Conservation (phyloP, 352 stramenopile species). For the Phytophthora fragariae region DNA sequence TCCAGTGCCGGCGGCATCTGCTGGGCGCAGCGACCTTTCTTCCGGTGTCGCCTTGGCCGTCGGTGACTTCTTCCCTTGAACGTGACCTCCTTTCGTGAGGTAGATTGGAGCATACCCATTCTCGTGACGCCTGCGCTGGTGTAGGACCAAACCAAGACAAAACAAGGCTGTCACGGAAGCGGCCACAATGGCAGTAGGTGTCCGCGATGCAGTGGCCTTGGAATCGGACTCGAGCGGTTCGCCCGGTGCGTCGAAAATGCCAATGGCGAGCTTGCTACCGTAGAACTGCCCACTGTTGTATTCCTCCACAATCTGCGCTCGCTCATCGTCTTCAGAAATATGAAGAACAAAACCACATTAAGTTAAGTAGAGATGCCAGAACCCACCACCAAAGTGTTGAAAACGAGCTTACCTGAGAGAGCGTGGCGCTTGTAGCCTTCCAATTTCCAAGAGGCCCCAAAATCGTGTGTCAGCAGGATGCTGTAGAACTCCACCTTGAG, state of each 20-base stretch:
- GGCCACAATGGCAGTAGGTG: constrained; percentile 47
- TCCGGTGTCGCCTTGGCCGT: constrained; percentile 33
- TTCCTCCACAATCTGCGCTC: constrained; percentile 58
- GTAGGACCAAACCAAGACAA: constrained; percentile 61
- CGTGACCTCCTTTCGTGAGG: constrained; percentile 47
- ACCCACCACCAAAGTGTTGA: not conserved
- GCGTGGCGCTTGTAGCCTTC: constrained; percentile 69
- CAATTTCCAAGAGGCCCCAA: constrained; percentile 42
- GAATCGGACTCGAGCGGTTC: constrained; percentile 49
- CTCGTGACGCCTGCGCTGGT: constrained; percentile 60
- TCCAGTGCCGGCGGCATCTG: constrained; percentile 45
- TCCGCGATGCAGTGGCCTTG: constrained; percentile 40
- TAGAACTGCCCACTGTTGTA: constrained; percentile 70
- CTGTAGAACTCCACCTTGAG: constrained; percentile 69
- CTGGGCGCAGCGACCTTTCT: constrained; percentile 36
- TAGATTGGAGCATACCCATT: constrained; percentile 73
- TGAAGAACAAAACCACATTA: not conserved
- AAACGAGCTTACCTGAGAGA: constrained; percentile 47
- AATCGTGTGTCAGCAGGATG: constrained; percentile 57
- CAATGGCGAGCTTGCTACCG: constrained; percentile 67
- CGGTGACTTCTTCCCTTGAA: constrained; percentile 45
- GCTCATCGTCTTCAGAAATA: constrained; percentile 50
- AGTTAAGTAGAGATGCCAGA: not conserved
- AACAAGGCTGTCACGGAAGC: constrained; percentile 51
- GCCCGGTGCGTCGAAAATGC: constrained; percentile 61